Conservation (phyloP, 2,329 filamentous ascomycete genomes). For the Beauveria brongniartii region DNA sequence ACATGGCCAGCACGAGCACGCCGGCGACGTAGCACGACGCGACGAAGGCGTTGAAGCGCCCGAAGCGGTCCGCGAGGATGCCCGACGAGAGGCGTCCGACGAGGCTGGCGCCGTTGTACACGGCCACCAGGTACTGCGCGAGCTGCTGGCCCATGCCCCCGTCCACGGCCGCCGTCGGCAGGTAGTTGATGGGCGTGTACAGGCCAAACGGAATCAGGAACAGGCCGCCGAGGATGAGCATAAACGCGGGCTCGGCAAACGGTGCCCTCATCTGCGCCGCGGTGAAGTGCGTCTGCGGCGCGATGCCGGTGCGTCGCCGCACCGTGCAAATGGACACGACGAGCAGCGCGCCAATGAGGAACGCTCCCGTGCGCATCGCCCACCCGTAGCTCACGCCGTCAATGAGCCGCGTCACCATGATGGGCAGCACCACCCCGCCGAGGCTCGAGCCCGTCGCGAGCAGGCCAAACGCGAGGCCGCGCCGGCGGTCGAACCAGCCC, state of each 20-base stretch:
- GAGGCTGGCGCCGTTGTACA: slow-evolving; percentile 19
- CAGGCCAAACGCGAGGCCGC: slow-evolving; percentile 21
- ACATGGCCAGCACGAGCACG: slow-evolving; percentile 25
- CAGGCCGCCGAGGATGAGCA: slow-evolving; percentile 19
- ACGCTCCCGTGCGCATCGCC: slow-evolving; percentile 24
- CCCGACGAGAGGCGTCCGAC: slow-evolving; percentile 18
- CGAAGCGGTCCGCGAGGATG: slow-evolving; percentile 18
- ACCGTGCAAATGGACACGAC: slow-evolving; percentile 5
- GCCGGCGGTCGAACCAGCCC: slow-evolving; percentile 20
- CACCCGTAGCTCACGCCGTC: slow-evolving; percentile 21
- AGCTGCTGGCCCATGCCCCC: slow-evolving; percentile 15
- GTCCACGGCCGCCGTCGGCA: slow-evolving; percentile 14
- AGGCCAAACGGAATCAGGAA: slow-evolving; percentile 23
- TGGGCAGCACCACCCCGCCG: slow-evolving; percentile 27
- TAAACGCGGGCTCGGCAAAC: slow-evolving; percentile 19
- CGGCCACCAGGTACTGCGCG: slow-evolving; percentile 17
- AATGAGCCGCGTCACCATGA: slow-evolving; percentile 24
- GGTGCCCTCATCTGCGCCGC: slow-evolving; percentile 22
- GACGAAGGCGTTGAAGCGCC: slow-evolving; percentile 27
- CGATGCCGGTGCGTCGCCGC: slow-evolving; percentile 2
- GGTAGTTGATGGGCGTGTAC: slow-evolving; percentile 23
- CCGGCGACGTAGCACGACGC: slow-evolving; percentile 33
- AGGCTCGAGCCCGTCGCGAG: slow-evolving; percentile 20
- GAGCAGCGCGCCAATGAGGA: slow-evolving; percentile 23
- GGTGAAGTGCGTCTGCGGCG: slow-evolving; percentile 16